Evolutionary conservation across 1,284 basidiomycete genomes (phyloP), one percentile per base, ranked within the genome.

Genomic region (Heterobasidion occidentale): DNA sequence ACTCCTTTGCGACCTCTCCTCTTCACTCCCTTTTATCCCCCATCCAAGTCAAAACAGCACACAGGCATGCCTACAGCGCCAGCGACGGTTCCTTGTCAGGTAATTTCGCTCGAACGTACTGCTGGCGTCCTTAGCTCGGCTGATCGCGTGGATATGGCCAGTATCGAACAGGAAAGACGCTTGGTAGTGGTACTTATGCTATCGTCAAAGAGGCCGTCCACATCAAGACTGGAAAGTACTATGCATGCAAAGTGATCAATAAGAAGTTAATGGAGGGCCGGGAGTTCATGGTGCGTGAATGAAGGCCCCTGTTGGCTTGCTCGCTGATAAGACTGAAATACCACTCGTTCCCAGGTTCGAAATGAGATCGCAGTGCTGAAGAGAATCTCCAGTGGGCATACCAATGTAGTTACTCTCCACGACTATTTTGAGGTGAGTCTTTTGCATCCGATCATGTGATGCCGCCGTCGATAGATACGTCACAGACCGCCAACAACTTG

Each of bases 281-380:
- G 61, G 91, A 93, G 73, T 84, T 92, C 69, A 92, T 93, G 91
- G 92, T 90, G 48, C 58, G 78, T 69, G 20, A 42, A 12, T 42
- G 38, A 11, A n/a, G 11, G 38, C 38, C 11, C 12, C 38, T 42
- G n/a, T 42, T 42, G 38, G 2, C 38, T 5, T 6, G 38, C 12
- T 42, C 38, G n/a, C 11, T n/a, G 38, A 42, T 42, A n/a, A 11
- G 38, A 42, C 12, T 7, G 12, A 27, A 27, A 42, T n/a, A 12
- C 7, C 5, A 42, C n/a, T 7, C 5, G 12, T 42, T 12, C 38
- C 3, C 63, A 95, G 92, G 92, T 98, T 56, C 85, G 96, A 55
- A 99, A 99, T 66, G 96, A 99, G 73, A 99, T 99, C 64, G 83
- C 89, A 7, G 94, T 98, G 6, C 77, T 99, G 65, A 99, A 99